These are phyloP conservation scores for Cladophialophora carrionii DNA, from an alignment of 2,329 filamentous ascomycete species.

Conservation along the genomic window DNA sequence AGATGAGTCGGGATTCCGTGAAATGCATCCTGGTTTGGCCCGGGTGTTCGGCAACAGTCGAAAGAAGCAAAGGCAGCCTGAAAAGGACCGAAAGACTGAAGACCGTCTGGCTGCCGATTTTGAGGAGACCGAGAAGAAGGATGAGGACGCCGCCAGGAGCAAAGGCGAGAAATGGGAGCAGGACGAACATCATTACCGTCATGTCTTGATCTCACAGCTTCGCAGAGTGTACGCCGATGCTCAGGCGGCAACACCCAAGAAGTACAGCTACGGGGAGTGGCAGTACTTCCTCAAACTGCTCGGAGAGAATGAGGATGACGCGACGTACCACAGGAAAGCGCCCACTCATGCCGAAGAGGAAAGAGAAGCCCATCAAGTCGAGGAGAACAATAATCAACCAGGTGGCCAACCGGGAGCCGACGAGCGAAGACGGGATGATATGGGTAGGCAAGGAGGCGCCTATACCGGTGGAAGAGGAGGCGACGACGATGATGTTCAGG, in stretches of 20 bases:
- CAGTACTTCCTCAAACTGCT: constrained; percentile 55
- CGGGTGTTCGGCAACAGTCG: constrained; percentile 27
- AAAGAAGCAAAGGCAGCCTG: constrained; percentile 15
- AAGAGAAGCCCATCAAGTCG: constrained; percentile 5
- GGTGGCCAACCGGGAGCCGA: background rate
- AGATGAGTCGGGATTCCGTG: constrained; percentile 22
- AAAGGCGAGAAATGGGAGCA: constrained; percentile 50
- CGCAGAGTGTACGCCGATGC: constrained; percentile 47
- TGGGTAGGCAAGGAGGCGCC: constrained; percentile 3
- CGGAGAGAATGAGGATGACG: constrained; percentile 50
- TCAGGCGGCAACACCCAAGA: constrained; percentile 41
- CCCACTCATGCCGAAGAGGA: constrained; percentile 11
- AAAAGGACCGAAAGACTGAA: constrained; percentile 26
- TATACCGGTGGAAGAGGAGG: background rate
- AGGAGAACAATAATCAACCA: constrained; percentile 8
- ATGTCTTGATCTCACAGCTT: constrained; percentile 46
- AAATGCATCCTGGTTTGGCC: constrained; percentile 37
- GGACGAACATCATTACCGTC: constrained; percentile 52
- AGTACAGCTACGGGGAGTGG: constrained; percentile 52
- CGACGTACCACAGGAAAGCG: constrained; percentile 41
- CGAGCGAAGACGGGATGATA: background rate
- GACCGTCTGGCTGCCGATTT: constrained; percentile 47
- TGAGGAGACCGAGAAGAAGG: constrained; percentile 48
- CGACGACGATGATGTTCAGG: background rate
- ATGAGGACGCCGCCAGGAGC: constrained; percentile 48